Evolutionary conservation across 768 basidiomycete genomes (phyloP).

Genomic region (Phylloporus arenicola): DNA sequence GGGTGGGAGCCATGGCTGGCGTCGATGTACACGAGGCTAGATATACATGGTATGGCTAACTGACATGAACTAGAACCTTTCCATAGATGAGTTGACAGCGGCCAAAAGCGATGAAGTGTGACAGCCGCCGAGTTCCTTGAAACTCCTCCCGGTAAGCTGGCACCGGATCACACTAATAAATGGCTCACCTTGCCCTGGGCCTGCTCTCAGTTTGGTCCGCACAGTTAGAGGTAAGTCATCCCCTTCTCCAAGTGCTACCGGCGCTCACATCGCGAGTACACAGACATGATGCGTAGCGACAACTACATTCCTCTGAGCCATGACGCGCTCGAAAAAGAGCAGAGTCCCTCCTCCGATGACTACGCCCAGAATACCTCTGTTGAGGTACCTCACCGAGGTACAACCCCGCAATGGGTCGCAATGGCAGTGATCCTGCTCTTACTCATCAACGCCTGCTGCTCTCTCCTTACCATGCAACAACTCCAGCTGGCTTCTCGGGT

Average conservation of each 20-base stretch:
- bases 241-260: background rate
- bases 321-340: constrained; percentile 1
- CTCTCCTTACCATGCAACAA: constrained; percentile 13
- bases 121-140: background rate
- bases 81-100: background rate
- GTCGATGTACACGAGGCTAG: background rate
- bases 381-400: constrained; percentile 2
- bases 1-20: constrained; percentile 4
- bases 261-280: background rate
- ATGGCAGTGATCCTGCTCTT: constrained; percentile 19
- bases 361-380: background rate
- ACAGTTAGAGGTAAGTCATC: too few relatives aligned
- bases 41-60: background rate
- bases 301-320: constrained; percentile 8
- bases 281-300: constrained; percentile 14
- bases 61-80: background rate
- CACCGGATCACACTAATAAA: background rate
- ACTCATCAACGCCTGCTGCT: constrained; percentile 21
- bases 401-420: constrained; percentile 7
- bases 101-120: too few relatives aligned
- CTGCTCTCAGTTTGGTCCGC: too few relatives aligned
- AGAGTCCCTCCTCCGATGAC: background rate
- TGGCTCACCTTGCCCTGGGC: too few relatives aligned
- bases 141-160: background rate
- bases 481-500: constrained; percentile 14